A percentile compares a stretch with the other conserved stretches of the same genome.
These are phyloP conservation scores for Sungouiella blattae DNA, from an alignment of 805 yeast species.

Conservation along the genomic window DNA sequence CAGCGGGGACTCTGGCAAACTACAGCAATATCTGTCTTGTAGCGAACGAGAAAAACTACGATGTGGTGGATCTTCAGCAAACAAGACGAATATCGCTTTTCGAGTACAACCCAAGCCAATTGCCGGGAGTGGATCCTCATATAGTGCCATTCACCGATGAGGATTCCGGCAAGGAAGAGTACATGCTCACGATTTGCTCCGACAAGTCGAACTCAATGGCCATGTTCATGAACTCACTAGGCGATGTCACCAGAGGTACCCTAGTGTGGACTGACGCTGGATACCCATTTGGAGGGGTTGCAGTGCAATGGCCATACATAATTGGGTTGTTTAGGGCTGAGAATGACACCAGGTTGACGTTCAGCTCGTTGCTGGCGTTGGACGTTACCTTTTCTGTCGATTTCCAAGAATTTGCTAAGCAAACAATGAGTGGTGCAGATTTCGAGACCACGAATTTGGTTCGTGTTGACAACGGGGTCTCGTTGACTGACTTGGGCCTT, in stretches of 20 bases:
- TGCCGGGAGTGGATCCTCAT: slow-evolving; percentile 4
- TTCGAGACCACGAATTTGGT: slow-evolving; percentile 1
- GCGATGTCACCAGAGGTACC: slow-evolving; percentile 42
- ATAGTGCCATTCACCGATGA: slow-evolving; percentile 11
- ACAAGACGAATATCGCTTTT: slow-evolving; percentile 33
- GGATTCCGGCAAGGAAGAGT: slow-evolving; percentile 24
- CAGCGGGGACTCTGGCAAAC: slow-evolving; percentile 23
- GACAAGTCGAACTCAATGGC: slow-evolving; percentile 34
- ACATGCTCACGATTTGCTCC: slow-evolving; percentile 31
- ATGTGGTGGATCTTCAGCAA: slow-evolving; percentile 34
- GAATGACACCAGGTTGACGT: slow-evolving; percentile 10
- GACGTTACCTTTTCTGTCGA: slow-evolving; percentile 10
- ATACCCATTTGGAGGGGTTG: slow-evolving; percentile 32
- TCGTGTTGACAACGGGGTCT: slow-evolving; percentile 1
- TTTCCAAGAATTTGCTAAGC: background rate
- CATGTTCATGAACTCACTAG: slow-evolving; percentile 36
- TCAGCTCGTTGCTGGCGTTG: slow-evolving; percentile 25
- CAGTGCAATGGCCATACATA: slow-evolving; percentile 35
- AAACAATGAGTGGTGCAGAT: background rate
- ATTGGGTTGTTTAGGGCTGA: slow-evolving; percentile 24
- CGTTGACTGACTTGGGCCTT: slow-evolving; percentile 6
- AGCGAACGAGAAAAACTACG: slow-evolving; percentile 32
- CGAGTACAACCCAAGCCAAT: slow-evolving; percentile 20
- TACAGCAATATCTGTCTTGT: slow-evolving; percentile 30
- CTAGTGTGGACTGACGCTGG: slow-evolving; percentile 35